Base-by-base conservation (phyloP, 2,329 filamentous ascomycete species). In the Aspergillus arachidicola region DNA sequence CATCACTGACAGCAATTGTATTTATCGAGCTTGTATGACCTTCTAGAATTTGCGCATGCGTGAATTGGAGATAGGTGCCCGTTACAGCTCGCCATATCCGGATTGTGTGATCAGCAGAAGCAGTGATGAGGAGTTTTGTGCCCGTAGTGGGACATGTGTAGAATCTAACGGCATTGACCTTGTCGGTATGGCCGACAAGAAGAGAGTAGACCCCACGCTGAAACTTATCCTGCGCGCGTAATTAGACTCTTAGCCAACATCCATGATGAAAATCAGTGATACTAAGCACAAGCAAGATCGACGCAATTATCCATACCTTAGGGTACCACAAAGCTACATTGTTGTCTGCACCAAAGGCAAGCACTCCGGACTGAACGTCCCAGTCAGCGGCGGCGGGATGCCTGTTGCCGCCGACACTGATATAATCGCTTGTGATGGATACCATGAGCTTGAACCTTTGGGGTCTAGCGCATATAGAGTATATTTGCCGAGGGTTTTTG, bases 321-420 rank as follows among this genome's bases (percentile, higher is more conserved):
- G 93, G 93, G 74, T 88, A 84, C 95, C 95, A 99, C 46, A 98
- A 75, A 50, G 93, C 94, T 70, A 99, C 86, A 79, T 95, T 95
- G 70, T 89, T 89, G 78, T 96, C 92, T 10, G 94, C 90, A 36
- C 95, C 95, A 80, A 92, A 99, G 34, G 93, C 95, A 59, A 99
- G 83, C 51, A 93, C 76, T 11, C 91, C 91, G 23, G 82, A 81
- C 66, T 85, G 80, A 23, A 80, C 74, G 74, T 91, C 88, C 95
- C 95, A 99, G 80, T 98, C 94, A 32, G 94, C 94, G 32, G 93
- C 91, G 19, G 90, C 89, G 21, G 94, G 91, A 72, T 98, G 92
- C 71, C 94, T 86, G 78, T 98, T 99, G 54, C 93, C 94, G 64
- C 95, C 95, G 66, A 90, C 88, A 54, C 92, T 89, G 69, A 95